Evolutionary conservation across 257 asterid genomes (phyloP).

Genomic region (Jaltomata sinuosa): DNA sequence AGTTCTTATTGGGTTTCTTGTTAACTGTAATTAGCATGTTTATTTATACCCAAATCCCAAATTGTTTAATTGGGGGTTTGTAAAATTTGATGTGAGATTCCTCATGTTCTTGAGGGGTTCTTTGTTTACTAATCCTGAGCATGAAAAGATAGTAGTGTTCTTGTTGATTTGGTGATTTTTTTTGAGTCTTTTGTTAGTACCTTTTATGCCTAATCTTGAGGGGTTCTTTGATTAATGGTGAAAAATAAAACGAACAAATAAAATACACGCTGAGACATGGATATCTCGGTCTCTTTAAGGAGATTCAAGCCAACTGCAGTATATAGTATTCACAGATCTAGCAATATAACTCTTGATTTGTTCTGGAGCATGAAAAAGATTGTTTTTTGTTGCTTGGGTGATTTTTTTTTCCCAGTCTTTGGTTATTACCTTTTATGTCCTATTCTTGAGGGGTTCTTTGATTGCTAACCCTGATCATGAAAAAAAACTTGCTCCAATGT

Average conservation of each 20-base stretch:
- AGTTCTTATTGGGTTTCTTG: not conserved
- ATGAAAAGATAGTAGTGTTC: not conserved
- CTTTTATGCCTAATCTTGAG: not conserved
- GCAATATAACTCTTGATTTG: too few species aligned
- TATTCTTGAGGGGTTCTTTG: not conserved
- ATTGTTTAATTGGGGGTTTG: not conserved
- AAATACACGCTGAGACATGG: too few species aligned
- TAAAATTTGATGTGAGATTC: not conserved
- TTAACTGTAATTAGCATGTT: not conserved
- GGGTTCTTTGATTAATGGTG: not conserved
- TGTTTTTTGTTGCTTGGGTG: not conserved
- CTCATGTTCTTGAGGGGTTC: not conserved
- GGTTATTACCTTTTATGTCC: not conserved
- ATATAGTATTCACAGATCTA: too few species aligned
- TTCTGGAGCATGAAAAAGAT: not conserved
- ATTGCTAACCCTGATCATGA: not conserved
- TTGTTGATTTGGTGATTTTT: not conserved
- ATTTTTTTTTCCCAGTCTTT: too few species aligned
- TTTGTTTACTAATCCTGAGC: not conserved
- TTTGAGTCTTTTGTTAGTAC: too few species aligned
- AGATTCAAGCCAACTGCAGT: too few species aligned
- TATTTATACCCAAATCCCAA: not conserved
- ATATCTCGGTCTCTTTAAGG: too few species aligned
- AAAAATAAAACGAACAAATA: too few species aligned
- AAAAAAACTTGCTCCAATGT: not conserved